Percentiles rank a stretch among this genome's conserved stretches.
Conservation (phyloP, 495 filamentous ascomycete species). For the Eremomyces bilateralis region DNA sequence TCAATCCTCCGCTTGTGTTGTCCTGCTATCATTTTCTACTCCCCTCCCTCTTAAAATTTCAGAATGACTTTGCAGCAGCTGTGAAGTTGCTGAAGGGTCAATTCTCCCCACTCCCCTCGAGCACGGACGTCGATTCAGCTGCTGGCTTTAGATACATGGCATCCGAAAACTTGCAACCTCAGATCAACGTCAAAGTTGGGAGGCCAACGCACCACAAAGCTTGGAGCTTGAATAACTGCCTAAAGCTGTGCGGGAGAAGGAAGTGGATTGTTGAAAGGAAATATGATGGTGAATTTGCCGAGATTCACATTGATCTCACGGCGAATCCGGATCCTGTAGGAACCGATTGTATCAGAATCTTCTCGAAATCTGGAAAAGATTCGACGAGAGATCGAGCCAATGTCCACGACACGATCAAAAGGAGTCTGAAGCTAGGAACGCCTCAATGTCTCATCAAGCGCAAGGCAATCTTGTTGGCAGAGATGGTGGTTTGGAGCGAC, state of each 20-base stretch:
- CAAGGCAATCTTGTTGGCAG: constrained; percentile 65
- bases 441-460: constrained; percentile 31
- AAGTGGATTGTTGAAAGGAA: constrained; percentile 60
- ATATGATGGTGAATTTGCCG: constrained; percentile 76
- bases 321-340: too few species aligned
- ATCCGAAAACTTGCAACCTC: constrained; percentile 32
- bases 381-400: constrained; percentile 47
- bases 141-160: constrained; percentile 20
- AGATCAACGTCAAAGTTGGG: constrained; percentile 52
- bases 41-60: constrained; percentile 39
- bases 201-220: constrained; percentile 53
- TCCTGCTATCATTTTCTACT: constrained; percentile 23
- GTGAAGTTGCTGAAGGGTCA: constrained; percentile 23
- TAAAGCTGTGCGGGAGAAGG: constrained; percentile 32
- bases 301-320: constrained; percentile 55
- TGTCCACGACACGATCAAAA: constrained; percentile 31
- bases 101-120: constrained; percentile 21
- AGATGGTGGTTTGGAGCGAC: constrained; percentile 57
- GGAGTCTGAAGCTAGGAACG: constrained; percentile 34
- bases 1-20: constrained; percentile 22
- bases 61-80: constrained; percentile 35
- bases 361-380: constrained; percentile 81
- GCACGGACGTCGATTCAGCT: constrained; percentile 19
- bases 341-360: constrained; percentile 46
- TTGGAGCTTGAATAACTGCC: constrained; percentile 52